Evolutionary conservation across 2,329 filamentous ascomycete species (phyloP), one percentile per base, ranked within the genome.

Genomic region (Trichoderma pleuroti): DNA sequence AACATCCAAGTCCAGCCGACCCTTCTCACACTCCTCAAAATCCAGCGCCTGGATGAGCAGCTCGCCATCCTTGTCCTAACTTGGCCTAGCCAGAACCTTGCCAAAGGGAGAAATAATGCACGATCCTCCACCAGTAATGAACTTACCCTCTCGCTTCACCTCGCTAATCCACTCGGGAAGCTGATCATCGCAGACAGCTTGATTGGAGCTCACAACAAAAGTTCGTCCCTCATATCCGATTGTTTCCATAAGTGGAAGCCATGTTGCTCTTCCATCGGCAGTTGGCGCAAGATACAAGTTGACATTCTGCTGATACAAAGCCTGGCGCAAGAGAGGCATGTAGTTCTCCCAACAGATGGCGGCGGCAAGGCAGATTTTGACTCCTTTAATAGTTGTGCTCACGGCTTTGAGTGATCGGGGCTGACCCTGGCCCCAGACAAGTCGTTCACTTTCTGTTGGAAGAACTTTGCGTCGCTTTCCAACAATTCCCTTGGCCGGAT

Each of bases 271-370:
- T 28, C 49, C 63, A 57, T 66, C 63, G 3, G 63, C 63, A 8
- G 63, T 66, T 16, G 63, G 63, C 9, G 63, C 63, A 21, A 57
- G 64, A 32, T 59, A 59, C 10, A 67, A 12, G 24, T 67, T 57
- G n/a, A 59, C 64, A 5, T 67, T 67, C 18, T 57, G 64, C 16
- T 59, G 21, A 10, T 59, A 57, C 10, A 67, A 11, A 16, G 64
- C 36, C 36, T 67, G 52, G 12, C 64, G 21, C 8, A 67, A 32
- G n/a, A 66, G 63, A 2, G 52, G 32, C 64, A 67, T 67, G 52
- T 59, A 67, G 3, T 67, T 67, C 18, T 67, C 52, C 64, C 64
- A 67, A 26, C 64, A 59, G 26, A 59, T 67, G 24, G 64, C 63
- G 14, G 63, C 63, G 4, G 63, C 63, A 28, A 66, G 49, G 18